Conservation (phyloP, 148 eudicot species). For the Camellia japonica region DNA sequence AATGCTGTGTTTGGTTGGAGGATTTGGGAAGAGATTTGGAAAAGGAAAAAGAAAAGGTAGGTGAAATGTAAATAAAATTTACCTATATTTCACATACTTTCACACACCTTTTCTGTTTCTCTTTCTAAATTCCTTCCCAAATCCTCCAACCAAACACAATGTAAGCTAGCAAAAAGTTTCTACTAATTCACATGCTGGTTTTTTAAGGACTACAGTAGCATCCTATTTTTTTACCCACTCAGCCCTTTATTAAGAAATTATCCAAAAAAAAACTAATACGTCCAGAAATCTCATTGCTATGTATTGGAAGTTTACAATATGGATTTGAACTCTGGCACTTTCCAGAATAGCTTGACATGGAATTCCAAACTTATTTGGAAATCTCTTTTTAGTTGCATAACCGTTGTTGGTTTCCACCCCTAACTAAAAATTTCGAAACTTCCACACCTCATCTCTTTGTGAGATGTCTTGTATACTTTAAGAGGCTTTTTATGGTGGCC, state of each 20-base stretch:
- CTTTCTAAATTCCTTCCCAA: no score
- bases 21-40: no score
- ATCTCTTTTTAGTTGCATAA: background rate
- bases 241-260: background rate
- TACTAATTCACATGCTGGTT: constrained; percentile 3
- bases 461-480: no score
- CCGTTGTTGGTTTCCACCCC: background rate
- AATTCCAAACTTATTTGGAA: background rate
- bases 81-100: no score
- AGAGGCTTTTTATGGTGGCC: no score
- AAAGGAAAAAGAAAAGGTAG: no score
- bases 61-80: no score
- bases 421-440: background rate
- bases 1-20: no score
- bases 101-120: no score
- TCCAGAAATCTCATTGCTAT: background rate
- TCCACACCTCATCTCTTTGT: no score
- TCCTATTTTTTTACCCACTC: background rate
- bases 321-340: background rate
- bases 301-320: background rate
- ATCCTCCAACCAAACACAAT: no score
- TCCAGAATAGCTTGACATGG: background rate
- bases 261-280: background rate
- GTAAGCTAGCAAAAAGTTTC: background rate
- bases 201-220: background rate